These are phyloP conservation scores for Nyssa sinensis DNA, from an alignment of 148 eudicot genomes.

Conservation along the genomic window DNA sequence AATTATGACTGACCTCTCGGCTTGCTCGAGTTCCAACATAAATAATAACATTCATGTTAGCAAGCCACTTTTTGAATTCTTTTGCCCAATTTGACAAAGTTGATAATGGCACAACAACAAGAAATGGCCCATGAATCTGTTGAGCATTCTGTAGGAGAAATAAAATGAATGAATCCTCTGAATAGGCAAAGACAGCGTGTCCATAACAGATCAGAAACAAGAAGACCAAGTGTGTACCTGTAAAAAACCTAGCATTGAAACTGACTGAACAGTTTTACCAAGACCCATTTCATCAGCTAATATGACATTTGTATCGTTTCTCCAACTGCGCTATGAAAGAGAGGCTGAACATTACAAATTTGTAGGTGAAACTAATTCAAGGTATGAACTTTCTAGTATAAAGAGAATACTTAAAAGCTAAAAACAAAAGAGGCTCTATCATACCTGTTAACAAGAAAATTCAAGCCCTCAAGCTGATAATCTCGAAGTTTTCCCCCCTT, in stretches of 20 bases:
- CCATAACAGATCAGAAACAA: neutral
- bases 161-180: constrained; percentile 12
- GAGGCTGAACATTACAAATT: constrained; percentile 3
- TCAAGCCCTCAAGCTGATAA: constrained; percentile 98
- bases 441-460: constrained; percentile 96
- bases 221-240: constrained; percentile 52
- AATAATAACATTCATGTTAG: constrained; percentile 79
- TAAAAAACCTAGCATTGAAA: constrained; percentile 97
- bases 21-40: constrained; percentile 99
- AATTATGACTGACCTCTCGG: constrained; percentile 68
- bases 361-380: constrained; percentile 11
- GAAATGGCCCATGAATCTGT: constrained; percentile 93
- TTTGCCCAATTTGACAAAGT: constrained; percentile 99
- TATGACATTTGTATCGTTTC: constrained; percentile 98
- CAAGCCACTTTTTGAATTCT: constrained; percentile 98
- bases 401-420: neutral
- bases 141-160: constrained; percentile 75
- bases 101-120: constrained; percentile 96
- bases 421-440: constrained; percentile 1
- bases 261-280: constrained; percentile 98
- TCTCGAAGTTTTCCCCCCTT: constrained; percentile 96
- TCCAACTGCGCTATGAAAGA: constrained; percentile 77
- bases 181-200: neutral
- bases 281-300: constrained; percentile 99
- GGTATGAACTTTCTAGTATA: neutral